phyloP scores from a whole-genome alignment of 1,139 yeast species.

The Pichia sp. region DNA sequence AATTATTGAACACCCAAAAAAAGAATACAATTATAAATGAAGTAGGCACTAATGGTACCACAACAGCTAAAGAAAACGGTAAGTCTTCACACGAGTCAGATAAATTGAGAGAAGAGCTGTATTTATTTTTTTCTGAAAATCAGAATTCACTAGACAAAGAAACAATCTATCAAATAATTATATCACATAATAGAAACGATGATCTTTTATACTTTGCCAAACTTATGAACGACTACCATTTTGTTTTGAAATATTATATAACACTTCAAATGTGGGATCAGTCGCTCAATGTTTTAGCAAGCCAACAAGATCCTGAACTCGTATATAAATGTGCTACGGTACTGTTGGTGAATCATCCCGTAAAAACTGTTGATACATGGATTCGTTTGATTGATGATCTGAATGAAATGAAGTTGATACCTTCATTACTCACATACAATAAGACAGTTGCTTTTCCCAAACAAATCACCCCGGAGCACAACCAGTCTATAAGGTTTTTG shows the following conservation, averaged over 20 bases:
- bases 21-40: constrained; percentile 4
- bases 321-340: constrained; percentile 68
- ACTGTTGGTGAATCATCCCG: constrained; percentile 64
- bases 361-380: constrained; percentile 76
- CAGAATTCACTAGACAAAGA: constrained; percentile 51
- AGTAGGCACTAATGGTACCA: constrained; percentile 1
- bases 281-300: constrained; percentile 55
- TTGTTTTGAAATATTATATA: constrained; percentile 66
- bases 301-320: constrained; percentile 45
- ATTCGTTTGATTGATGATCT: constrained; percentile 45
- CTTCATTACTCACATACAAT: constrained; percentile 70
- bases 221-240: constrained; percentile 62
- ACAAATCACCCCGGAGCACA: constrained; percentile 38
- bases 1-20: neutral
- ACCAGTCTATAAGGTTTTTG: constrained; percentile 66
- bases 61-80: constrained; percentile 18
- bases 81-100: constrained; percentile 20
- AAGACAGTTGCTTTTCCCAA: constrained; percentile 37
- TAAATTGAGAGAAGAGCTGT: constrained; percentile 38
- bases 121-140: constrained; percentile 50
- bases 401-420: constrained; percentile 61
- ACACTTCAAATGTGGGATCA: constrained; percentile 69
- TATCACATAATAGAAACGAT: constrained; percentile 58
- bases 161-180: constrained; percentile 70
- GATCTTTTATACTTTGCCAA: constrained; percentile 69